phyloP scores from a whole-genome alignment of 1,284 basidiomycete species.

The Naganishia sp. region DNA sequence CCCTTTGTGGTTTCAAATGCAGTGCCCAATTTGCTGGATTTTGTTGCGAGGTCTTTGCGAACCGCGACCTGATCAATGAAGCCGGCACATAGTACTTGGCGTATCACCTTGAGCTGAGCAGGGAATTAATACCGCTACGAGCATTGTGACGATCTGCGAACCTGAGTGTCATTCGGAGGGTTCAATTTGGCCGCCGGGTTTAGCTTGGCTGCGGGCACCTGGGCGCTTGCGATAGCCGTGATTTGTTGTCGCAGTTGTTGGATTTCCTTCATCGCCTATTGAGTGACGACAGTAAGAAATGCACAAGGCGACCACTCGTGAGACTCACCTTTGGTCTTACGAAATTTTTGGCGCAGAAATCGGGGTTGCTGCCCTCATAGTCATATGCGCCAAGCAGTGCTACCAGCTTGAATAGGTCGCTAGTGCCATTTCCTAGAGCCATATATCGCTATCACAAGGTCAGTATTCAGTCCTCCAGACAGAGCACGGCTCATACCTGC shows the following conservation, averaged over 20 bases:
- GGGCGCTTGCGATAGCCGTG: slow-evolving; percentile 72
- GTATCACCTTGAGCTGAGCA: slow-evolving; percentile 78
- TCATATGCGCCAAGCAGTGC: slow-evolving; percentile 96
- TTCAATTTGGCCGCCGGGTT: slow-evolving; percentile 64
- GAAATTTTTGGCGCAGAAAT: slow-evolving; percentile 88
- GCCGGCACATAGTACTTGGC: slow-evolving; percentile 83
- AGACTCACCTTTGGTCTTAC: slow-evolving; percentile 77
- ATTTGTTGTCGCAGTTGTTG: slow-evolving; percentile 94
- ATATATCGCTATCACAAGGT: slow-evolving; percentile 64
- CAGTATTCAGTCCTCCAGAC: background rate
- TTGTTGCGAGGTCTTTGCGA: slow-evolving; percentile 72
- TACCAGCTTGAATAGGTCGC: slow-evolving; percentile 84
- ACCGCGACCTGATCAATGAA: slow-evolving; percentile 97
- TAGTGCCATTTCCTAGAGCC: slow-evolving; percentile 76
- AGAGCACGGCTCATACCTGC: slow-evolving; percentile 59
- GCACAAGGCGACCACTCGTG: background rate
- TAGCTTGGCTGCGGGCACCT: slow-evolving; percentile 65
- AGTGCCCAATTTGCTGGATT: slow-evolving; percentile 59
- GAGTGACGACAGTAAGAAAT: slow-evolving; percentile 9
- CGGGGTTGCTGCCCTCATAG: slow-evolving; percentile 73
- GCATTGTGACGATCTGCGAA: slow-evolving; percentile 43
- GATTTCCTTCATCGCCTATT: slow-evolving; percentile 96
- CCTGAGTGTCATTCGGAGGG: slow-evolving; percentile 75
- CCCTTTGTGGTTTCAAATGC: slow-evolving; percentile 75
- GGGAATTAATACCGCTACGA: slow-evolving; percentile 31